Conservation (phyloP, 345 rosid species). For the Eucalyptus regnans region DNA sequence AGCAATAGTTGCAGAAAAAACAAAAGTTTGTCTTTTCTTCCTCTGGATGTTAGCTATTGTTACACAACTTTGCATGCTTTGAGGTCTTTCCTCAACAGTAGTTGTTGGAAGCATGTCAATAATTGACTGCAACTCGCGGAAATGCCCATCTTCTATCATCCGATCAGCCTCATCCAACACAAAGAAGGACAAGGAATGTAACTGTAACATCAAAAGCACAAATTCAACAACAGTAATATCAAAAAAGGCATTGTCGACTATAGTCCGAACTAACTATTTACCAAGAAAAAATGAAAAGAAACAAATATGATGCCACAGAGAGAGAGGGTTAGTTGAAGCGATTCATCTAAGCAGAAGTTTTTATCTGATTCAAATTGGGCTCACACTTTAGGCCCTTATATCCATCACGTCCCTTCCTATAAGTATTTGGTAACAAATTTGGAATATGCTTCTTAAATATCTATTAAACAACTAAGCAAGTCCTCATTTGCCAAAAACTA, state of each 20-base stretch:
- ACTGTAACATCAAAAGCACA: slow-evolving; percentile 25
- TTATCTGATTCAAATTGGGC: neutral
- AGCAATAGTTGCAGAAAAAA: slow-evolving; percentile 94
- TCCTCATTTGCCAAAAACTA: neutral
- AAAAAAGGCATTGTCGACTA: neutral
- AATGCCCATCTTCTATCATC: slow-evolving; percentile 94
- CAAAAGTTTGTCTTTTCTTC: slow-evolving; percentile 92
- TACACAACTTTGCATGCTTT: slow-evolving; percentile 35
- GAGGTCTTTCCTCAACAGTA: slow-evolving; percentile 28
- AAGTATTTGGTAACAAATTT: neutral
- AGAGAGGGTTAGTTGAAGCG: neutral
- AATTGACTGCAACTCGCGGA: slow-evolving; percentile 89
- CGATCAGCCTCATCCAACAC: slow-evolving; percentile 98
- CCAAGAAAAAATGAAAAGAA: neutral
- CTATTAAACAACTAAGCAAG: neutral
- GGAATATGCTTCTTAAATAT: neutral
- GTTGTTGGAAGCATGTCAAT: slow-evolving; percentile 79
- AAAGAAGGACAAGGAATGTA: slow-evolving; percentile 86
- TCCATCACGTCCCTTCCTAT: neutral
- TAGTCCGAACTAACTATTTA: neutral
- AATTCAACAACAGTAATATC: neutral
- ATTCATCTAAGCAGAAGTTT: neutral
- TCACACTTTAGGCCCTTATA: neutral
- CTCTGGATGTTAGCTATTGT: slow-evolving; percentile 48
- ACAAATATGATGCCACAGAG: neutral